Base-by-base conservation (phyloP, 345 rosid genomes). In the Adansonia digitata region DNA sequence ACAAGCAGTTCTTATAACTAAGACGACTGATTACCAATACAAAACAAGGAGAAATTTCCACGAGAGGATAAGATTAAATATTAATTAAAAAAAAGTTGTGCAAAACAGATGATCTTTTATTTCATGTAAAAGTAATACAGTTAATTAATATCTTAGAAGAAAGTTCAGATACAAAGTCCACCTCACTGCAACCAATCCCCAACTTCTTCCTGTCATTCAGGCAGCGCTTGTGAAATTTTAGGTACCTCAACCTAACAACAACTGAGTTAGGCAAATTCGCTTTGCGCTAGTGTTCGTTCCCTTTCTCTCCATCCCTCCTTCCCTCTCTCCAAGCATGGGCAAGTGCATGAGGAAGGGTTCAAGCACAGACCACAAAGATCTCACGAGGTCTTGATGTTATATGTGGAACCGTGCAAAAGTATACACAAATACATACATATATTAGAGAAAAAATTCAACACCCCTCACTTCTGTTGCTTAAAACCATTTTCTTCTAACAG, bases 161-260 rank as follows among this genome's bases (percentile, higher is more conserved):
- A 64, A 67, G 62, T 79, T 72, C 15, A 61, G 67, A 67, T 43
- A 77, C 56, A 29, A 34, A 49, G 65, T 11, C 74, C 59, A 91
- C 99, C 99, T 95, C 99, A 88, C 99, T 95, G 89, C 90, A 83
- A 72, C 98, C 97, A 7, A 85, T 84, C 66, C 97, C 96, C 83
- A 84, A 81, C 86, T 95, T 95, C 90, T 88, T 93, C 82, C 99
- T 90, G 78, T 95, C 99, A 83, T 77, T 82, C 72, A 95, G 83
- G 93, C 99, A 95, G 56, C 97, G 92, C 78, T 90, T 93, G 49
- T 85, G 90, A 84, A 76, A 95, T 84, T 95, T 95, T 80, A 85
- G 75, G 88, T 95, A 95, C 94, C 99, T 95, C 69, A 72, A 77
- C 66, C 39, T 61, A 72, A 72, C 39, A 79, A 51, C 27, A 82